phyloP scores from a whole-genome alignment of 2,329 filamentous ascomycete species.

The Xylaria sp. region DNA sequence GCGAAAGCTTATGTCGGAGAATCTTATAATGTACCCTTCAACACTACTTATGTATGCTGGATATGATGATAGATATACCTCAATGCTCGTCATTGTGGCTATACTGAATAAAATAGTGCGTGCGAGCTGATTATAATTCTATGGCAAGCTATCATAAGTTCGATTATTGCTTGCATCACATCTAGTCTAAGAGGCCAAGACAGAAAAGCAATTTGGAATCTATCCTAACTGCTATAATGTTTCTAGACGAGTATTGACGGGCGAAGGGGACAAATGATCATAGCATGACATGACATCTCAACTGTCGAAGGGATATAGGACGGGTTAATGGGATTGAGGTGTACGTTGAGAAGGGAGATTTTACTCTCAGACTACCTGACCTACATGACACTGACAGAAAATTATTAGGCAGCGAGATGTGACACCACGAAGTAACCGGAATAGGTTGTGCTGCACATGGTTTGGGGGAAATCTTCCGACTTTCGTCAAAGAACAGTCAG shows the following conservation, averaged over 20 bases:
- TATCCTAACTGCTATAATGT: too few relatives aligned
- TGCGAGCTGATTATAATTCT: neutral
- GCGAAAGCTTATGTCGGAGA: too few relatives aligned
- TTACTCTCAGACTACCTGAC: neutral
- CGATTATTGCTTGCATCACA: neutral
- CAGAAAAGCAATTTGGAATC: too few relatives aligned
- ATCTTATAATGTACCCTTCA: neutral
- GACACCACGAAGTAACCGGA: neutral
- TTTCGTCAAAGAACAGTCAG: neutral
- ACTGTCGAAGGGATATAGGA: neutral
- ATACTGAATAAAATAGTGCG: too few relatives aligned
- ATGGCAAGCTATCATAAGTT: neutral
- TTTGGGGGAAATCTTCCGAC: neutral
- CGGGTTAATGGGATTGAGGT: neutral
- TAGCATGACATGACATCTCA: neutral
- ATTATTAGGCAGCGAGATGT: neutral
- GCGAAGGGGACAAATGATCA: neutral
- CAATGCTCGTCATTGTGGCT: neutral
- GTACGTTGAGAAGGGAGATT: neutral
- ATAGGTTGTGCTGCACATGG: neutral
- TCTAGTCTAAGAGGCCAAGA: neutral
- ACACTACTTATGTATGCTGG: neutral
- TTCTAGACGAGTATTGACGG: too few relatives aligned
- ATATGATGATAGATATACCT: neutral
- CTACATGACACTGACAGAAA: neutral